phyloP scores from a whole-genome alignment of 2,329 filamentous ascomycete genomes.

The Penicillium sp. region DNA sequence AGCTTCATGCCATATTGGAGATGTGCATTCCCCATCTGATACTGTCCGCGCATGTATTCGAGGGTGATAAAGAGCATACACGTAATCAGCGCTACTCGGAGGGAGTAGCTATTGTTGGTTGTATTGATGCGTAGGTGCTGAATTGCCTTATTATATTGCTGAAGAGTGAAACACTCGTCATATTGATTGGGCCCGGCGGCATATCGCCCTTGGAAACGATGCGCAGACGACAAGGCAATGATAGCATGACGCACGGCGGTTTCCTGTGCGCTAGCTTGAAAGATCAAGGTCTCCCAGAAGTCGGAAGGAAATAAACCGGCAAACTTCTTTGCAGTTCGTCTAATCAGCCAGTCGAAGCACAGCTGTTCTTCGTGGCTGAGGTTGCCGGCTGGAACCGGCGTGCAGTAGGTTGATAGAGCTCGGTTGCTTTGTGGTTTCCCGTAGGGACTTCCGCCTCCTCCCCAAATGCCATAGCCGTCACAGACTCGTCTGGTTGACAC shows the following conservation, averaged over 20 bases:
- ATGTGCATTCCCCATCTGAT: constrained; percentile 23
- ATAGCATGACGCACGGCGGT: constrained; percentile 39
- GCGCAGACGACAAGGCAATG: constrained; percentile 35
- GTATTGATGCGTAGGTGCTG: constrained; percentile 26
- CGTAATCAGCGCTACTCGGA: constrained; percentile 34
- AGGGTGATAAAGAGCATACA: constrained; percentile 38
- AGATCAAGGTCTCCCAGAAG: constrained; percentile 36
- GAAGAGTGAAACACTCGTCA: constrained; percentile 28
- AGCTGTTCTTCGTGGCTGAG: constrained; percentile 17
- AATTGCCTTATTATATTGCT: constrained; percentile 37
- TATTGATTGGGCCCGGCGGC: constrained; percentile 8
- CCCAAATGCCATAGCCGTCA: constrained; percentile 39
- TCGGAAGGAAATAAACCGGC: constrained; percentile 29
- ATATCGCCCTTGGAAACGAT: constrained; percentile 17
- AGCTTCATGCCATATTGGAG: constrained; percentile 27
- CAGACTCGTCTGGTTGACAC: constrained; percentile 30
- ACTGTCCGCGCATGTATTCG: constrained; percentile 33
- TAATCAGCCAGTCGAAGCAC: constrained; percentile 26
- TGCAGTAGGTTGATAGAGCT: constrained; percentile 12
- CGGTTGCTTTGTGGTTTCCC: constrained; percentile 14
- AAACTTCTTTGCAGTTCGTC: constrained; percentile 25
- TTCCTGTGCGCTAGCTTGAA: constrained; percentile 34
- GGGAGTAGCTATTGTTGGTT: constrained; percentile 18
- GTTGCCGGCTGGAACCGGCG: constrained; percentile 8
- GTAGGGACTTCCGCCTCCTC: constrained; percentile 28